phyloP scores from a whole-genome alignment of 192 early-diverging fungal genomes.

The Rhizophagus clarus region DNA sequence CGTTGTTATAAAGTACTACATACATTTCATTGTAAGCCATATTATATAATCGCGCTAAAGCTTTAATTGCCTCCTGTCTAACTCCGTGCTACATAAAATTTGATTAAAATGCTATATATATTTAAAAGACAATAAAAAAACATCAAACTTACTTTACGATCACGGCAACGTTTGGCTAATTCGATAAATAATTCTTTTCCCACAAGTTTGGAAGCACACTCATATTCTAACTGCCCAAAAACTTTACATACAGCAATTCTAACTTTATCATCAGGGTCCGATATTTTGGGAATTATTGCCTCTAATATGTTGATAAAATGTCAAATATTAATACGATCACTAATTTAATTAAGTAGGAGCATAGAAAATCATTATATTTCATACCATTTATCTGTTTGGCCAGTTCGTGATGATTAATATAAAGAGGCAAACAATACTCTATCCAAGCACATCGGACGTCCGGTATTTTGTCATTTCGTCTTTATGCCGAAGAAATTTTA shows the following conservation, averaged over 20 bases:
- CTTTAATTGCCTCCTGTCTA: slow-evolving; percentile 76
- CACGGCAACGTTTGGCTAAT: slow-evolving; percentile 81
- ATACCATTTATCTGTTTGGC: slow-evolving; percentile 72
- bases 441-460: slow-evolving; percentile 77
- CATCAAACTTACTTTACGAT: slow-evolving; percentile 67
- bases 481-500: slow-evolving; percentile 26
- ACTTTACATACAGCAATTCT: slow-evolving; percentile 71
- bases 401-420: slow-evolving; percentile 72
- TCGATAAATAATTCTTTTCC: slow-evolving; percentile 59
- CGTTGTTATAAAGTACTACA: slow-evolving; percentile 18
- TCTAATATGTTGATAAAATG: slow-evolving; percentile 40
- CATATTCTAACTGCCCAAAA: slow-evolving; percentile 68
- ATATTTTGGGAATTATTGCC: slow-evolving; percentile 64
- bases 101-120: background rate
- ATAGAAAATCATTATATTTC: background rate
- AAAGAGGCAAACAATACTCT: slow-evolving; percentile 61
- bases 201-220: slow-evolving; percentile 55
- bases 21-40: slow-evolving; percentile 74
- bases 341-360: background rate
- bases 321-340: background rate
- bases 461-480: slow-evolving; percentile 73
- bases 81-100: slow-evolving; percentile 44
- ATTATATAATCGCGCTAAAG: slow-evolving; percentile 74
- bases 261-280: slow-evolving; percentile 94
- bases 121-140: background rate